phyloP scores from a whole-genome alignment of 2,329 filamentous ascomycete genomes.

The Hortaea werneckii region DNA sequence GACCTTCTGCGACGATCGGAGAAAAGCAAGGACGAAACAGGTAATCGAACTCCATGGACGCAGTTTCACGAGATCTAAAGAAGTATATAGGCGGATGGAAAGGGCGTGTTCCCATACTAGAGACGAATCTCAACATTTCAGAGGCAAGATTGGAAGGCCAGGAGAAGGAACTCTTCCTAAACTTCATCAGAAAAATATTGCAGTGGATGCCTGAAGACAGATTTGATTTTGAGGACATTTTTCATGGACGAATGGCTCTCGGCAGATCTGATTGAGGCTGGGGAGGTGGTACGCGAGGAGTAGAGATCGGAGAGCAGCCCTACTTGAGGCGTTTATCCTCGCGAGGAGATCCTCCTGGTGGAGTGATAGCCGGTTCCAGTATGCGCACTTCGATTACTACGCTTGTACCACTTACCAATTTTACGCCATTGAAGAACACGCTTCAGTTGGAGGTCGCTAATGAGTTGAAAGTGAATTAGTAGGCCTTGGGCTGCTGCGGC shows the following conservation, averaged over 20 bases:
- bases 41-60: not conserved
- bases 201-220: constrained; percentile 4
- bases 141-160: not conserved
- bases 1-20: constrained; percentile 1
- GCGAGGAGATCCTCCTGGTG: no score
- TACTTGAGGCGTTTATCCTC: not conserved
- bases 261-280: not conserved
- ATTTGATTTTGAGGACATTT: not conserved
- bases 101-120: not conserved
- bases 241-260: constrained; percentile 1
- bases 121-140: not conserved
- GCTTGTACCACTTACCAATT: no score
- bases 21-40: not conserved
- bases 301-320: constrained; percentile 7
- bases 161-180: not conserved
- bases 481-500: no score
- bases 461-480: no score
- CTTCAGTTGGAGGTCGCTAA: no score
- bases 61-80: not conserved
- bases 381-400: no score
- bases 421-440: no score
- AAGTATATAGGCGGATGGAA: not conserved
- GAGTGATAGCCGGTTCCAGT: no score
- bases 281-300: not conserved
- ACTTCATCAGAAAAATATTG: constrained; percentile 2